A percentile compares a stretch with the other conserved stretches of the same genome.
These are phyloP conservation scores for Gardenia jasminoides DNA, from an alignment of 257 asterid species.

Conservation along the genomic window DNA sequence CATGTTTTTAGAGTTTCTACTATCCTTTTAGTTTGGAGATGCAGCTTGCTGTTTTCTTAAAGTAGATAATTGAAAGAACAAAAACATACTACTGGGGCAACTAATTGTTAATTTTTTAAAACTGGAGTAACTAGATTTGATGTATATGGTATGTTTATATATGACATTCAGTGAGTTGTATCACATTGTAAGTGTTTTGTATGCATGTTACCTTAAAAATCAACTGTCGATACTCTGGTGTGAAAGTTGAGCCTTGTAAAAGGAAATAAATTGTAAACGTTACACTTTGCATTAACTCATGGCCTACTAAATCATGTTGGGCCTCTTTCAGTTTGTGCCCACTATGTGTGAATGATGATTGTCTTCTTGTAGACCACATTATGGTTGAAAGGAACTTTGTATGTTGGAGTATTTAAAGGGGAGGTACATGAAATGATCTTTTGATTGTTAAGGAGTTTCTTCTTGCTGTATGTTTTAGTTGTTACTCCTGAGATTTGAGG, in stretches of 20 bases:
- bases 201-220: not conserved
- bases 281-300: not conserved
- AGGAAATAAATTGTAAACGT: not conserved
- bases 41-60: not conserved
- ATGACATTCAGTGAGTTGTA: no score
- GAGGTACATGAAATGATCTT: not conserved
- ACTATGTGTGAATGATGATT: not conserved
- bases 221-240: not conserved
- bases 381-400: not conserved
- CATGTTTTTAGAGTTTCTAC: not conserved
- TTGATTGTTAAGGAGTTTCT: not conserved
- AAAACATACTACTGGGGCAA: not conserved
- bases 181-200: not conserved
- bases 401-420: not conserved
- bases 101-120: not conserved
- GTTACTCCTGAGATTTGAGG: not conserved
- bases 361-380: not conserved
- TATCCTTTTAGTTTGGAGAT: not conserved
- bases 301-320: not conserved
- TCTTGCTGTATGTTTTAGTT: not conserved
- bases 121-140: not conserved
- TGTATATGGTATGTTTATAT: not conserved
- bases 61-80: not conserved
- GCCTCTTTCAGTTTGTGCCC: not conserved
- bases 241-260: not conserved